Evolutionary conservation across 768 basidiomycete species (phyloP).

Genomic region (Russula emetica): DNA sequence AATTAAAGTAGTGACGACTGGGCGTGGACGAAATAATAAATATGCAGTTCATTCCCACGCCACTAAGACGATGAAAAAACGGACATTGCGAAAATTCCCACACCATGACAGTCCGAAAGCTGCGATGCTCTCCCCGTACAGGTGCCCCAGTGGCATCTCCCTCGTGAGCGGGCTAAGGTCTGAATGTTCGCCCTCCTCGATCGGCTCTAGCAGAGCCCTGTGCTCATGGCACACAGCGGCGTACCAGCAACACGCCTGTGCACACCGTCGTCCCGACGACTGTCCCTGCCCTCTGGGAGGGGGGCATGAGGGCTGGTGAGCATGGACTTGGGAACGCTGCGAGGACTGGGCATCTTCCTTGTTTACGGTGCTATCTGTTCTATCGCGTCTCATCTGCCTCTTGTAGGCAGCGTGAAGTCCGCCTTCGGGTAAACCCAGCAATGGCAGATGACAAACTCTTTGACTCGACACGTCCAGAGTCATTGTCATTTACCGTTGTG

Average conservation of each 20-base stretch:
- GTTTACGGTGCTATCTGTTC: not conserved
- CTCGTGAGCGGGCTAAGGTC: slow-evolving; percentile 36
- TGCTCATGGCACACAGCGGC: slow-evolving; percentile 31
- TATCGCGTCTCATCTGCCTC: slow-evolving; percentile 4
- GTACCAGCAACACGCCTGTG: slow-evolving; percentile 31
- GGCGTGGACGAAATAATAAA: too few species aligned
- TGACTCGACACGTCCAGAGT: too few species aligned
- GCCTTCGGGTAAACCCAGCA: not conserved
- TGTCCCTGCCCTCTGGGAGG: too few species aligned
- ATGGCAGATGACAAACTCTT: not conserved
- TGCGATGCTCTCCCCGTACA: slow-evolving; percentile 27
- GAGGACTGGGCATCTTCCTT: not conserved
- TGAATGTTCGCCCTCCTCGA: slow-evolving; percentile 31
- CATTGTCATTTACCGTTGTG: not conserved
- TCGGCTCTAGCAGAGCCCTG: slow-evolving; percentile 33
- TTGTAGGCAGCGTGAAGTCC: not conserved
- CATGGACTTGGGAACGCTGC: not conserved
- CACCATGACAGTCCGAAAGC: slow-evolving; percentile 23
- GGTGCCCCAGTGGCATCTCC: slow-evolving; percentile 11
- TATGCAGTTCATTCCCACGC: too few species aligned
- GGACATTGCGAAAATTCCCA: too few species aligned
- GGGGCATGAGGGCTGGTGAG: not conserved
- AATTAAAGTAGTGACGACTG: not conserved
- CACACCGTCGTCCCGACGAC: not conserved
- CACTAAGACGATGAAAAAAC: too few species aligned